These are phyloP conservation scores for Trapa incisa DNA, from an alignment of 345 rosid genomes.

Conservation along the genomic window DNA sequence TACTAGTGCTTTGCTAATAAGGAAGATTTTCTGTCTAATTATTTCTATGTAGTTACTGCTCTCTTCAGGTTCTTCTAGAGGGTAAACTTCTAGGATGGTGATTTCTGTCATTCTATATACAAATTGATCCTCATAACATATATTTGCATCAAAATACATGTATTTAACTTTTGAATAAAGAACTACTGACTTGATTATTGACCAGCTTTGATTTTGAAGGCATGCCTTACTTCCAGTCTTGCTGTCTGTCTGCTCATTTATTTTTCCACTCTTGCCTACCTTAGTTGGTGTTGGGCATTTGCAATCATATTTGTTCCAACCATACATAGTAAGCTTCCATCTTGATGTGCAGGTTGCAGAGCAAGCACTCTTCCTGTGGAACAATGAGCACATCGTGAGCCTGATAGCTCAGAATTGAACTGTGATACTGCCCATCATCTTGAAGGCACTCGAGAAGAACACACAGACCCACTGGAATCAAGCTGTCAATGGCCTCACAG, in stretches of 20 bases:
- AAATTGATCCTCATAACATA: background rate
- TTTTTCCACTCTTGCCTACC: background rate
- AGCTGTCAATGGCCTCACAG: conserved; percentile 71
- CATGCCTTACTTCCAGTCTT: background rate
- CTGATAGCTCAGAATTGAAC: conserved; percentile 62
- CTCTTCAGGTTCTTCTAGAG: background rate
- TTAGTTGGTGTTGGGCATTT: background rate
- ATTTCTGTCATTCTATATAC: background rate
- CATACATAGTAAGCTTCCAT: background rate
- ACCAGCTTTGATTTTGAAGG: background rate
- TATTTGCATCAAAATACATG: background rate
- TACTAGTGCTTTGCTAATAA: background rate
- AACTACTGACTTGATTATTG: background rate
- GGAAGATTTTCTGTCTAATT: background rate
- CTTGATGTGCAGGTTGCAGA: conserved; percentile 57
- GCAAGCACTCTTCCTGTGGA: conserved; percentile 82
- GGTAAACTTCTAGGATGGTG: background rate
- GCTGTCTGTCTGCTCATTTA: background rate
- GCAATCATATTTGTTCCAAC: background rate
- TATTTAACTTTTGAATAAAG: background rate
- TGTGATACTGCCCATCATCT: conserved; percentile 59
- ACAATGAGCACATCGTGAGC: conserved; percentile 71
- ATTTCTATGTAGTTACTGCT: background rate
- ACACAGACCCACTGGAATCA: conserved; percentile 70
- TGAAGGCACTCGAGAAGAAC: conserved; percentile 69